Evolutionary conservation across 768 basidiomycete species (phyloP), one percentile per base, ranked within the genome.

Genomic region (Pholiota conissans): DNA sequence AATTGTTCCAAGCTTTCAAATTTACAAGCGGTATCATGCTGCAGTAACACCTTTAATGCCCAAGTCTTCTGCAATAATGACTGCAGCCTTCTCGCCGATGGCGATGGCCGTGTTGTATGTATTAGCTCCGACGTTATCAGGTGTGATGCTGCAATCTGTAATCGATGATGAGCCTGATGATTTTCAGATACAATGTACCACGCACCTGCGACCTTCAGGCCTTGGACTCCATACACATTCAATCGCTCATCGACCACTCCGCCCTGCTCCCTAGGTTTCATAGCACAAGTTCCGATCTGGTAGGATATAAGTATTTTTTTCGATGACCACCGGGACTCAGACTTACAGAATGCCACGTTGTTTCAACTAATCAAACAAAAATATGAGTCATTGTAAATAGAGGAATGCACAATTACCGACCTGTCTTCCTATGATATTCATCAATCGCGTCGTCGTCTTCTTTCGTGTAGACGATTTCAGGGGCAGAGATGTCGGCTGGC

Each of bases 201-300:
- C 40, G 22, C 39, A 76, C 80, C 85, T 46, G 82, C 84, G 24
- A 90, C 79, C 65, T 88, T 86, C 50, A 89, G 71, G 27, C 77
- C 77, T 60, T 72, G 60, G 1, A 83, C 75, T 0, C 84, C 85
- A 59, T 89, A 87, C 11, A 90, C 85, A 59, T 84, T 84, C 37
- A 89, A 69, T n/a, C 72, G 71, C 27, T 79, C 52, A 63, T 90
- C 84, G 7, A 90, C 84, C 3, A 89, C 87, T 13, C 86, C 87
- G 4, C 78, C 80, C 37, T 76, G 55, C 16, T 81, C 75, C 18
- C 79, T 76, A 3, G 84, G 77, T 65, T 87, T 86, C 86, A 89
- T 88, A 0, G 84, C 80, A 57, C 85, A 87, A 0, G 86, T 88
- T 35, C 86, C 86, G 13, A 85, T 73, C 84, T 86, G 5, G 11